Evolutionary conservation across 2,329 filamentous ascomycete species (phyloP).

Genomic region (Penicillium aurantiogriseum): DNA sequence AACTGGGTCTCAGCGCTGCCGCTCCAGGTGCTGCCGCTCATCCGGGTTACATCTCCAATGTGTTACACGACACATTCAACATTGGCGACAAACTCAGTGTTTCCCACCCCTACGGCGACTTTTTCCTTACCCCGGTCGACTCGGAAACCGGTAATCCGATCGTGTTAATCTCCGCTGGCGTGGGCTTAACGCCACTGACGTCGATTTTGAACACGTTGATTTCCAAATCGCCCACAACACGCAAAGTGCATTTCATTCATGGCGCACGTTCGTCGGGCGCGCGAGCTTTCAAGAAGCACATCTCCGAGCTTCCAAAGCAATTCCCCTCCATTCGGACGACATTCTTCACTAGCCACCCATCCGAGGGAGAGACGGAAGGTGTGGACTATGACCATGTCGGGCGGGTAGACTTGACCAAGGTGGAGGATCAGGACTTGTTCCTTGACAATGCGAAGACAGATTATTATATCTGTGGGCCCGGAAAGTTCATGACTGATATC

Average conservation of each 20-base stretch:
- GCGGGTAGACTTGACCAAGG: conserved; percentile 56
- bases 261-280: conserved; percentile 51
- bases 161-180: conserved; percentile 62
- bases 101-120: conserved; percentile 65
- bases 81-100: conserved; percentile 64
- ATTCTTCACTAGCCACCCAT: conserved; percentile 58
- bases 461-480: conserved; percentile 73
- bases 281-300: conserved; percentile 54
- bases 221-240: conserved; percentile 41
- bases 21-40: conserved; percentile 50
- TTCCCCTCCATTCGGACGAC: conserved; percentile 52
- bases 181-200: conserved; percentile 60
- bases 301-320: conserved; percentile 46
- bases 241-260: conserved; percentile 60
- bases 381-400: conserved; percentile 60
- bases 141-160: conserved; percentile 48
- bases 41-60: conserved; percentile 67
- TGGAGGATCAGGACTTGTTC: conserved; percentile 58
- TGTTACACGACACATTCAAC: conserved; percentile 61
- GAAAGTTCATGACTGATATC: conserved; percentile 65
- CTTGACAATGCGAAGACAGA: conserved; percentile 54
- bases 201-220: conserved; percentile 59
- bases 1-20: conserved; percentile 53
- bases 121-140: conserved; percentile 47
- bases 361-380: conserved; percentile 50